A percentile compares a stretch with the other conserved stretches of the same genome.
Conservation (phyloP, 2,329 filamentous ascomycete genomes). For the Penicillium frequentans region DNA sequence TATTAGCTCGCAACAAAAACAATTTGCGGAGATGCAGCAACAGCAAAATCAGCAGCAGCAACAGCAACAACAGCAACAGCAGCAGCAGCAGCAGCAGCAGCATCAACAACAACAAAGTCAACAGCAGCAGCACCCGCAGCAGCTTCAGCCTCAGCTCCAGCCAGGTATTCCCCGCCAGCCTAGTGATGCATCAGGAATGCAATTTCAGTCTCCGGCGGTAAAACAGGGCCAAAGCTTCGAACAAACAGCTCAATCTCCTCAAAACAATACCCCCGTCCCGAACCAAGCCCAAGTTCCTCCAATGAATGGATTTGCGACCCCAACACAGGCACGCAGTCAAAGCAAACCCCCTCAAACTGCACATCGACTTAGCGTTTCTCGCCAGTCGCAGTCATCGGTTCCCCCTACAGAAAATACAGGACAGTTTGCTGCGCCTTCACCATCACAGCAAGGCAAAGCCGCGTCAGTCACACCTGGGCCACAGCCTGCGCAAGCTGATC, state of each 20-base stretch:
- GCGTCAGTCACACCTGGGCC: slow-evolving; percentile 29
- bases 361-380: slow-evolving; percentile 34
- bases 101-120: slow-evolving; percentile 37
- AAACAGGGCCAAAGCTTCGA: slow-evolving; percentile 54
- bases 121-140: slow-evolving; percentile 1
- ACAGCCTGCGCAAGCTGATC: slow-evolving; percentile 29
- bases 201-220: slow-evolving; percentile 45
- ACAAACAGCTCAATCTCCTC: slow-evolving; percentile 31
- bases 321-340: slow-evolving; percentile 35
- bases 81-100: not conserved
- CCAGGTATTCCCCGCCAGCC: slow-evolving; percentile 37
- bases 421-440: slow-evolving; percentile 30
- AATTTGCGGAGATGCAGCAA: slow-evolving; percentile 45
- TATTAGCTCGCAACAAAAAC: slow-evolving; percentile 47
- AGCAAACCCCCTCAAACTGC: slow-evolving; percentile 31
- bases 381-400: slow-evolving; percentile 33
- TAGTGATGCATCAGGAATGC: slow-evolving; percentile 39
- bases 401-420: slow-evolving; percentile 29
- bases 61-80: not conserved
- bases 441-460: slow-evolving; percentile 30
- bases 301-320: slow-evolving; percentile 42
- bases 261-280: slow-evolving; percentile 29
- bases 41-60: slow-evolving; percentile 23
- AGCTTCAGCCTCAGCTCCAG: not conserved
- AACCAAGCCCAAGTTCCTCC: slow-evolving; percentile 32